Base-by-base conservation (phyloP, 2,329 filamentous ascomycete genomes). In the Pezicula rhizophila region DNA sequence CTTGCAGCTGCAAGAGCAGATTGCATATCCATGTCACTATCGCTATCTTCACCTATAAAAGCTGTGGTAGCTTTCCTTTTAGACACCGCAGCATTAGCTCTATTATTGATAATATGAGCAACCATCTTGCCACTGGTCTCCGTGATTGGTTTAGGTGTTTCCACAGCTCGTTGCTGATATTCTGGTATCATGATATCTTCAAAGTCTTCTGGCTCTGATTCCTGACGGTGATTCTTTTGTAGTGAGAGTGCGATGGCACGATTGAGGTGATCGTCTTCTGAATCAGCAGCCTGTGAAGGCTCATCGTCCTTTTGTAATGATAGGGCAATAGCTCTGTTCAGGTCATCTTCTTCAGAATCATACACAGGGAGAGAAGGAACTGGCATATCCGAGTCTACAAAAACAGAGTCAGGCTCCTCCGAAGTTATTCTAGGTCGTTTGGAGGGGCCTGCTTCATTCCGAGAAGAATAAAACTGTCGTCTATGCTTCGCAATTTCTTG, bases 181-280 rank as follows among this genome's bases (percentile, higher is more conserved):
- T 72, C 66, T 0, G 79, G 80, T 26, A 70, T 66, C 1, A 71
- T 65, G 3, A 76, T 68, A 50, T 81, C 78, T 50, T 78, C 76
- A 10, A 79, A 72, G 1, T 67, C 60, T 5, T 68, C 64, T 8
- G 62, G 59, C 31, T 60, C 56, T 28, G 52, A 47, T 38, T 64
- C 52, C 8, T 67, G 52, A 0, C 66, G 70, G 51, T 82, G 73
- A 42, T 84, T 76, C n/a, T 73, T 84, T 57, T 84, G 78, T 34
- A 97, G 69, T 5, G 92, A 97, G 67, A 97, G 75, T 2, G 87
- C 86, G 60, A 97, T 96, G 11, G 92, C 91, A 52, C 77, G 78
- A 51, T 82, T 82, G 5, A 97, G 73, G 45, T 96, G 89, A 53
- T 87, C 83, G 15, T 91, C 86, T 35, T 87, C 74, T 7, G 72